Percentiles rank a stretch among this genome's conserved stretches.
Evolutionary conservation across 1,139 yeast species (phyloP).

Genomic region (Protomyces lactucae-debilis): DNA sequence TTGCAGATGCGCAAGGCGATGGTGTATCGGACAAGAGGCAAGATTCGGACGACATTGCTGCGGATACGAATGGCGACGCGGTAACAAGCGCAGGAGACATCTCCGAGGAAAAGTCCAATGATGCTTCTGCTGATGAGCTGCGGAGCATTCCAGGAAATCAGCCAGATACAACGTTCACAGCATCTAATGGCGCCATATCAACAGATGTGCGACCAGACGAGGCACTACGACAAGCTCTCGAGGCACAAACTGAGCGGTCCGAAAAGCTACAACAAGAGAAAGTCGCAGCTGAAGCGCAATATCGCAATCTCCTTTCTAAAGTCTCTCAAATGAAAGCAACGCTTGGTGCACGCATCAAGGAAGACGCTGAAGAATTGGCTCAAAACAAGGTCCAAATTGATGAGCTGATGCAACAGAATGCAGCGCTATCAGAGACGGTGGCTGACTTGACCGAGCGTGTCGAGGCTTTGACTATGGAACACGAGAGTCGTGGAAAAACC

Average conservation of each 20-base stretch:
- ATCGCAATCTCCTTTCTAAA: constrained; percentile 67
- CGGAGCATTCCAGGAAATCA: too few species aligned
- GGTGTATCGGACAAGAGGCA: too few species aligned
- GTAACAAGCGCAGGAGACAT: too few species aligned
- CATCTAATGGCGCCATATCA: background rate
- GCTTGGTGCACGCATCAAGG: constrained; percentile 61
- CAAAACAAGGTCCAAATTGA: constrained; percentile 36
- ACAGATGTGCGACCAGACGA: background rate
- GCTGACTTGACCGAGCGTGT: constrained; percentile 51
- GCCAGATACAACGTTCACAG: too few species aligned
- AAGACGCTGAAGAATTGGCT: constrained; percentile 43
- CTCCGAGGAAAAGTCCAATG: too few species aligned
- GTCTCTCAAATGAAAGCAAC: constrained; percentile 77
- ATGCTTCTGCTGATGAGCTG: too few species aligned
- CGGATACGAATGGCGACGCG: too few species aligned
- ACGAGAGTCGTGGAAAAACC: background rate
- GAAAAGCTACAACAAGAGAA: constrained; percentile 38
- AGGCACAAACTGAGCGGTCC: background rate
- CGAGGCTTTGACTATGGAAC: constrained; percentile 57
- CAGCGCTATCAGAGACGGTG: constrained; percentile 39
- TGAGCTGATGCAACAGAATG: constrained; percentile 40
- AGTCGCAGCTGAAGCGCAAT: constrained; percentile 67
- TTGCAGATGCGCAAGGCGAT: background rate
- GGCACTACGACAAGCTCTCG: background rate
- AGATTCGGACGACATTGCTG: too few species aligned